Conservation (phyloP, 495 filamentous ascomycete species). For the Cudoniella acicularis region DNA sequence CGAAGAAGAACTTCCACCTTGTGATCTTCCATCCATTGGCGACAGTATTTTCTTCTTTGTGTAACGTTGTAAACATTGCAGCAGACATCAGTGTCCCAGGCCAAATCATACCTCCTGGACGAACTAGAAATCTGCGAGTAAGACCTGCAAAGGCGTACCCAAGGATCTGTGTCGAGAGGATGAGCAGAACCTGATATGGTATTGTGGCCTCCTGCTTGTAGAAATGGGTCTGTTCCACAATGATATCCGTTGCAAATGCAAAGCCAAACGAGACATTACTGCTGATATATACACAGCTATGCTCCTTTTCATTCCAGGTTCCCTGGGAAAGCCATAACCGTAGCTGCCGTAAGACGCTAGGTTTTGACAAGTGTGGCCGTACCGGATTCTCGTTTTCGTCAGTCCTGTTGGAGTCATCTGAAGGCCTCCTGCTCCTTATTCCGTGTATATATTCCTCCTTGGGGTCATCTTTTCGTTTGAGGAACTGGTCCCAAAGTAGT, state of each 20-base stretch:
- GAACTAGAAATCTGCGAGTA: constrained; percentile 72
- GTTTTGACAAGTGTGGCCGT: neutral
- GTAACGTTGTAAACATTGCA: constrained; percentile 80
- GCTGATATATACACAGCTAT: constrained; percentile 81
- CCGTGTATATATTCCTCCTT: constrained; percentile 57
- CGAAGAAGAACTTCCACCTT: constrained; percentile 77
- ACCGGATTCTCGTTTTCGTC: neutral
- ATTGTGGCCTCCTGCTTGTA: constrained; percentile 75
- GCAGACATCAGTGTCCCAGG: constrained; percentile 84
- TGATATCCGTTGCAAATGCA: constrained; percentile 80
- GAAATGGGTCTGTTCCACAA: constrained; percentile 83
- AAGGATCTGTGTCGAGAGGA: constrained; percentile 78
- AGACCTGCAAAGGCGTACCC: constrained; percentile 82
- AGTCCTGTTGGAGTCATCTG: constrained; percentile 8
- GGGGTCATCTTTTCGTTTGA: constrained; percentile 61
- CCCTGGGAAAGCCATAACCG: constrained; percentile 77
- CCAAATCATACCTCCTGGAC: constrained; percentile 89
- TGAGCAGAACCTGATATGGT: constrained; percentile 75
- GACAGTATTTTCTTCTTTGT: constrained; percentile 73
- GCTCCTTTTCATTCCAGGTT: constrained; percentile 82
- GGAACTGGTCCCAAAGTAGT: constrained; percentile 66
- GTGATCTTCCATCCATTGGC: constrained; percentile 85
- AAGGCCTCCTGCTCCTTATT: constrained; percentile 27
- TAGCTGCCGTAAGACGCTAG: constrained; percentile 26
- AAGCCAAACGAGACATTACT: constrained; percentile 91